A percentile compares a stretch with the other conserved stretches of the same genome.
These are phyloP conservation scores for Blastobotrys attinorum DNA, from an alignment of 805 yeast species.

Conservation along the genomic window DNA sequence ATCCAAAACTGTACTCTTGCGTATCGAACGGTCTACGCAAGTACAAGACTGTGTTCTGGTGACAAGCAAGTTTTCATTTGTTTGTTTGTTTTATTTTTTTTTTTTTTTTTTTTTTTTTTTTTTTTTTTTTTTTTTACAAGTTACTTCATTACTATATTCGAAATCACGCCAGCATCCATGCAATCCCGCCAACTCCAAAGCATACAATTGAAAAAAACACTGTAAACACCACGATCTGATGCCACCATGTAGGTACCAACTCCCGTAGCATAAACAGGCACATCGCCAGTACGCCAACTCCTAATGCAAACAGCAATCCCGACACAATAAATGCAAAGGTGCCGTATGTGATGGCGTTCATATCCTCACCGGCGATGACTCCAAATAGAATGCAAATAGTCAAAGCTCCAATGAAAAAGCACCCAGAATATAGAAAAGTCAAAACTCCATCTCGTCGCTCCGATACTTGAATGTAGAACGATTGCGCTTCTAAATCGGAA, in stretches of 20 bases:
- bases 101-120: neutral
- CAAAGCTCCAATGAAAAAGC: constrained; percentile 34
- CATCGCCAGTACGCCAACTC: constrained; percentile 37
- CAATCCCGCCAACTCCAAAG: constrained; percentile 39
- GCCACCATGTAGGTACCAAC: constrained; percentile 33
- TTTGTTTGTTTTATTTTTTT: too few species aligned
- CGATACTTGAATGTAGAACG: neutral
- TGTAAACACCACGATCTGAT: constrained; percentile 37
- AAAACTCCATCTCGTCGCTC: constrained; percentile 36
- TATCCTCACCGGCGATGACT: constrained; percentile 31
- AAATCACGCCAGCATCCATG: constrained; percentile 24
- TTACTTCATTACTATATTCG: neutral
- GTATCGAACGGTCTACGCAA: too few species aligned
- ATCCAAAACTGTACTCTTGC: too few species aligned
- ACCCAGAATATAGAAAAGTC: constrained; percentile 36
- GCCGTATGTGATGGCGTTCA: constrained; percentile 20
- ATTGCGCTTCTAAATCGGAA: constrained; percentile 5
- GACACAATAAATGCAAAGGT: constrained; percentile 30
- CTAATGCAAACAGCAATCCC: constrained; percentile 37
- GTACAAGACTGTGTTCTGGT: too few species aligned
- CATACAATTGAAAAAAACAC: constrained; percentile 34
- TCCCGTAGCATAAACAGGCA: constrained; percentile 39
- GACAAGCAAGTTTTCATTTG: too few species aligned
- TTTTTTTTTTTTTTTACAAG: neutral
- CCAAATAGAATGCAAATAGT: constrained; percentile 40